phyloP scores from a whole-genome alignment of 495 filamentous ascomycete species.

The Staphylotrichum tortipilum region DNA sequence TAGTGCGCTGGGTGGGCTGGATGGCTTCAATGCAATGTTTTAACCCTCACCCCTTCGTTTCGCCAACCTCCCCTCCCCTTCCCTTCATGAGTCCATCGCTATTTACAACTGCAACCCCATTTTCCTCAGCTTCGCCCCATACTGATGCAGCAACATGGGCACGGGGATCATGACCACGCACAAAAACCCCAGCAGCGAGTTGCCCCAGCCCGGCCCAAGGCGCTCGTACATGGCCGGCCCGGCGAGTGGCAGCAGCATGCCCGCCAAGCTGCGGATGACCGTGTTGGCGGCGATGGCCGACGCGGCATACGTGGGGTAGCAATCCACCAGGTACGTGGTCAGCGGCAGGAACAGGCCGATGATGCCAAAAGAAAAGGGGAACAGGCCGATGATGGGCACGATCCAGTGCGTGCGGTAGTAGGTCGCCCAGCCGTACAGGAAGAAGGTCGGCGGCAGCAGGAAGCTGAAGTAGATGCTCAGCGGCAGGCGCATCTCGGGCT shows the following conservation, averaged over 20 bases:
- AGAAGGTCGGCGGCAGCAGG: constrained; percentile 36
- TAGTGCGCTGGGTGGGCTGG: no score
- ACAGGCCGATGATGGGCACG: constrained; percentile 44
- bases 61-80: no score
- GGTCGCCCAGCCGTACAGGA: constrained; percentile 41
- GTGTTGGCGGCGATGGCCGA: constrained; percentile 49
- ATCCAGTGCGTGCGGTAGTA: constrained; percentile 32
- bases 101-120: constrained; percentile 20
- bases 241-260: constrained; percentile 49
- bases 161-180: constrained; percentile 60
- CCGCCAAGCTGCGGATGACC: constrained; percentile 44
- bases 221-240: constrained; percentile 45
- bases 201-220: constrained; percentile 52
- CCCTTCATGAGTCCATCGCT: neutral
- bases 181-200: constrained; percentile 53
- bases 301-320: constrained; percentile 52
- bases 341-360: constrained; percentile 46
- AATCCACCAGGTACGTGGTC: constrained; percentile 53
- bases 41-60: no score
- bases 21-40: no score
- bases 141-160: constrained; percentile 67
- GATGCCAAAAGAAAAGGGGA: constrained; percentile 44
- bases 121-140: constrained; percentile 50
- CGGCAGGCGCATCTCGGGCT: constrained; percentile 49
- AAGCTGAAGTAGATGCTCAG: constrained; percentile 29